Evolutionary conservation across 331 rosid species (phyloP).

Genomic region (Cydonia oblonga): DNA sequence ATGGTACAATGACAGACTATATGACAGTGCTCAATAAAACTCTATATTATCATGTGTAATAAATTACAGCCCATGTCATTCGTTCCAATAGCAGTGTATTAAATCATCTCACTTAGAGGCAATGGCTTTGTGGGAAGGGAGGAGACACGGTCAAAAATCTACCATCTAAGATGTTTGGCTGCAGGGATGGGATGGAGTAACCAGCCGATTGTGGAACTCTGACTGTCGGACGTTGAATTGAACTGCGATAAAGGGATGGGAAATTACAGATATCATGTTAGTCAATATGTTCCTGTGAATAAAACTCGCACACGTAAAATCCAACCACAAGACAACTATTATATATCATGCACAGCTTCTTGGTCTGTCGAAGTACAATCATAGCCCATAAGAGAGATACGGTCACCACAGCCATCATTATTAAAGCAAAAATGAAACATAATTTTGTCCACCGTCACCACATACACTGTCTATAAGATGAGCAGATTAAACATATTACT

Average conservation of each 20-base stretch:
- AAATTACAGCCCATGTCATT: background rate
- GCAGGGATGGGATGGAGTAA: constrained; percentile 64
- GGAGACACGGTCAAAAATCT: constrained; percentile 56
- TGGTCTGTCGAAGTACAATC: background rate
- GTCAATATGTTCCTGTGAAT: background rate
- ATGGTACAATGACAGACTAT: background rate
- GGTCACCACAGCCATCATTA: background rate
- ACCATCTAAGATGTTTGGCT: constrained; percentile 56
- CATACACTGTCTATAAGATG: background rate
- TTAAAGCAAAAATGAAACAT: background rate
- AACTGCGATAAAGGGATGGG: constrained; percentile 25
- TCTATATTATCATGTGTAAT: background rate
- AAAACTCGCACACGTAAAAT: too few species aligned
- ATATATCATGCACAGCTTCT: background rate
- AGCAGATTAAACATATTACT: background rate
- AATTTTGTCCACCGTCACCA: background rate
- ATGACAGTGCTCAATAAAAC: background rate
- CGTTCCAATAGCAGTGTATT: background rate
- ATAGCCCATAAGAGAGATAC: background rate
- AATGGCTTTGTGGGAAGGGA: constrained; percentile 48
- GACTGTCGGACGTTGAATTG: constrained; percentile 50
- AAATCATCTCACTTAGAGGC: constrained; percentile 36
- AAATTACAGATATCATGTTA: background rate
- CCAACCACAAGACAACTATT: background rate
- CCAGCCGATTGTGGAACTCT: constrained; percentile 58